phyloP scores from a whole-genome alignment of 1,139 yeast species.

The Groenewaldozyma sp. region DNA sequence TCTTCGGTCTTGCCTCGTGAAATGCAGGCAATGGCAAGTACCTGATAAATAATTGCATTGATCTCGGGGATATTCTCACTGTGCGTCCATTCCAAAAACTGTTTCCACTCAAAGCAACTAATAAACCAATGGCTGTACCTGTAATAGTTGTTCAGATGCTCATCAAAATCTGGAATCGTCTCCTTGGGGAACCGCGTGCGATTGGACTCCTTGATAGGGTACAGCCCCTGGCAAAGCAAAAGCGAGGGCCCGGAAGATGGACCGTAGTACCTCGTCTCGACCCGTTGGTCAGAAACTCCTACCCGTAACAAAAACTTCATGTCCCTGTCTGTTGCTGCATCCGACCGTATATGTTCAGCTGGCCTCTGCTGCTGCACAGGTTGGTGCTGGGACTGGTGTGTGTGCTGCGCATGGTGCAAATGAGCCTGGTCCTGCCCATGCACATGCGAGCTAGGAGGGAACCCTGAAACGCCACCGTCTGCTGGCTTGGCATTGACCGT shows the following conservation, averaged over 20 bases:
- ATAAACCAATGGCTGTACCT: constrained; percentile 15
- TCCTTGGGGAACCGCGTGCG: constrained; percentile 12
- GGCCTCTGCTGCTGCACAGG: no score
- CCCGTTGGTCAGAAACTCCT: constrained; percentile 14
- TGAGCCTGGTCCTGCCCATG: no score
- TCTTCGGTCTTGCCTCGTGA: constrained; percentile 10
- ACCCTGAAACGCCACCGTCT: no score
- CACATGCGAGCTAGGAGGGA: no score
- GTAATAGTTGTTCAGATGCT: constrained; percentile 12
- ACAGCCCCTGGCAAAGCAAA: constrained; percentile 12
- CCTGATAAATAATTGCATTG: constrained; percentile 14
- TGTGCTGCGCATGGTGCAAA: no score
- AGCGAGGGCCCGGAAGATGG: constrained; percentile 18
- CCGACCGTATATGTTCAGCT: no score
- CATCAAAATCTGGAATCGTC: constrained; percentile 12
- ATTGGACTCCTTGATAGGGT: constrained; percentile 8
- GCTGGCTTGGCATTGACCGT: no score
- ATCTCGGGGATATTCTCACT: constrained; percentile 13
- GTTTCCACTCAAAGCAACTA: constrained; percentile 16
- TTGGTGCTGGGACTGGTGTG: no score
- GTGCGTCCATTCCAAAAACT: constrained; percentile 10
- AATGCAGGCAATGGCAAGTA: constrained; percentile 12
- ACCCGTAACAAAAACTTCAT: constrained; percentile 14
- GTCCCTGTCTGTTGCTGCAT: no score
- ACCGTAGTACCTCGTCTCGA: constrained; percentile 14